Percentiles rank a stretch among this genome's conserved stretches.
These are phyloP conservation scores for Backusella morwellensis DNA, from an alignment of 192 early-diverging fungal species.

Conservation along the genomic window DNA sequence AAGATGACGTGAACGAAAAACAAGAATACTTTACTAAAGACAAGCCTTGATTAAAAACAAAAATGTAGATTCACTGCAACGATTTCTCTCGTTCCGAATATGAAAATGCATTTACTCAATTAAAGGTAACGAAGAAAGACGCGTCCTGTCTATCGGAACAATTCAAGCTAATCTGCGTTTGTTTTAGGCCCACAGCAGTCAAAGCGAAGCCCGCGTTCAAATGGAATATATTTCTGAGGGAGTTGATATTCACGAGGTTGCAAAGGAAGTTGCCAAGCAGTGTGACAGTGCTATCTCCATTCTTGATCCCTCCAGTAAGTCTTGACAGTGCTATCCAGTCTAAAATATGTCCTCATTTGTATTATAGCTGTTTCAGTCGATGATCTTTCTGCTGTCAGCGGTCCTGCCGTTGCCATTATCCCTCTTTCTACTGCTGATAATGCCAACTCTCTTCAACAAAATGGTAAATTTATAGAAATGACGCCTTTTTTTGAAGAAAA, in stretches of 20 bases:
- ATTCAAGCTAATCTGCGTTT: constrained; percentile 4
- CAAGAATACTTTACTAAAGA: not conserved
- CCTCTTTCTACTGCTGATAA: constrained; percentile 16
- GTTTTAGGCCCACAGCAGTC: constrained; percentile 16
- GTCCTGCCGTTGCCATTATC: constrained; percentile 17
- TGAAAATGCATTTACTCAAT: constrained; percentile 14
- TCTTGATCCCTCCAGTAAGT: constrained; percentile 31
- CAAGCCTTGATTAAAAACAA: not conserved
- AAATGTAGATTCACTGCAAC: constrained; percentile 29
- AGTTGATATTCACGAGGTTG: constrained; percentile 25
- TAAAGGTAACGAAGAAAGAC: constrained; percentile 26
- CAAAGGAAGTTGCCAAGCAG: constrained; percentile 13
- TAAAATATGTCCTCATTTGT: not conserved
- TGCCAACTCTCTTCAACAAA: constrained; percentile 18
- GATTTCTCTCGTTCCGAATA: constrained; percentile 25
- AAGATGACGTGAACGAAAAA: not conserved
- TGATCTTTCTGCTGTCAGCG: constrained; percentile 3
- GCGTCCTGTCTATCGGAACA: not conserved
- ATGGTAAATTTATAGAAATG: constrained; percentile 23
- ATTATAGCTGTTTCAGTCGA: constrained; percentile 3
- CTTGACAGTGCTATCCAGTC: not conserved
- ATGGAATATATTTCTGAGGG: constrained; percentile 24
- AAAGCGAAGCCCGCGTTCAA: constrained; percentile 19
- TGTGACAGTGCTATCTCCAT: constrained; percentile 24
- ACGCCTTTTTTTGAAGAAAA: not conserved